These are phyloP conservation scores for Coleophoma cylindrospora DNA, from an alignment of 2,329 filamentous ascomycete species.

Conservation along the genomic window DNA sequence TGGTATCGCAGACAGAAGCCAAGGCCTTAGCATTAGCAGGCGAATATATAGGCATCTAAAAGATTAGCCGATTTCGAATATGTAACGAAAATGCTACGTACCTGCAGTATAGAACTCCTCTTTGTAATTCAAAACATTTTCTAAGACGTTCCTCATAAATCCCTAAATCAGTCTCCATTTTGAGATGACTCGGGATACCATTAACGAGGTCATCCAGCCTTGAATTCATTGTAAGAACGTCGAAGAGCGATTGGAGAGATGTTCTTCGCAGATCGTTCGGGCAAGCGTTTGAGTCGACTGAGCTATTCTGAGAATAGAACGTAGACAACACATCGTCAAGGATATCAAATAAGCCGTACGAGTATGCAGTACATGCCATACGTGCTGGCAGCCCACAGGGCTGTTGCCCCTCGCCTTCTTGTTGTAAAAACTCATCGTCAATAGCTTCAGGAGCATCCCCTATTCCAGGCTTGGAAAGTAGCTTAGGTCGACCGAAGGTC, in stretches of 20 bases:
- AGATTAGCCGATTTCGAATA: neutral
- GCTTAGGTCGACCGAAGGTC: conserved; percentile 22
- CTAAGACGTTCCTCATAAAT: too few relatives aligned
- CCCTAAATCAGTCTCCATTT: neutral
- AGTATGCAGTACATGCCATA: conserved; percentile 16
- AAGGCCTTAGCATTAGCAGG: conserved; percentile 5
- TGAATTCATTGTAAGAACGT: conserved; percentile 9
- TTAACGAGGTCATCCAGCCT: conserved; percentile 9
- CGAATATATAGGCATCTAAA: conserved; percentile 6
- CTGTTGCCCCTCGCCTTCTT: conserved; percentile 17
- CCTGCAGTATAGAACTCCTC: conserved; percentile 10
- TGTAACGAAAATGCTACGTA: neutral
- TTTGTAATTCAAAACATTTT: conserved; percentile 5
- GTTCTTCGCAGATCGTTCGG: neutral
- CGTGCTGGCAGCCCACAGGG: conserved; percentile 13
- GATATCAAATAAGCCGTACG: conserved; percentile 13
- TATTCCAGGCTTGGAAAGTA: conserved; percentile 10
- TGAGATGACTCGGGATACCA: conserved; percentile 8
- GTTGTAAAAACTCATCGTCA: conserved; percentile 25
- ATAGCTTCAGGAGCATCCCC: conserved; percentile 13
- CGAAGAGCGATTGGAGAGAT: conserved; percentile 1
- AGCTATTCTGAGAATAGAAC: conserved; percentile 4
- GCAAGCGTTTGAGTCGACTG: neutral
- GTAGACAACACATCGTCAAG: conserved; percentile 9
- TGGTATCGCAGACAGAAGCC: conserved; percentile 1